Conservation (phyloP, 1,284 basidiomycete genomes). For the Chiua sp. region DNA sequence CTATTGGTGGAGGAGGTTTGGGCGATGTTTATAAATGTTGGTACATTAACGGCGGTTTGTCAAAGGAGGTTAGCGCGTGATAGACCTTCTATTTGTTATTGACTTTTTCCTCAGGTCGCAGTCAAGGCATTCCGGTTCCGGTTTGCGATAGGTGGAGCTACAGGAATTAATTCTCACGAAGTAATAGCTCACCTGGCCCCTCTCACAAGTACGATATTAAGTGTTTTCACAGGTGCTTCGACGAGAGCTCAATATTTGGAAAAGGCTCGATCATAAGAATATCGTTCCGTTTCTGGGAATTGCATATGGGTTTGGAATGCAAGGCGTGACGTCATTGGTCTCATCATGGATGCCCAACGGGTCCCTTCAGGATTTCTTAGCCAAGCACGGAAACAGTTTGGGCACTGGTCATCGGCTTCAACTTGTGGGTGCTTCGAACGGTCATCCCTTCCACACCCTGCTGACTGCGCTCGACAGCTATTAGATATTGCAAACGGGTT, state of each 20-base stretch:
- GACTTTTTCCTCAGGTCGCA: neutral
- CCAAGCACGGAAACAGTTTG: neutral
- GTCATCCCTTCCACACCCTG: neutral
- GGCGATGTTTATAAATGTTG: constrained; percentile 15
- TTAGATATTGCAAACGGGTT: constrained; percentile 1
- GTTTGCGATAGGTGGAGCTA: neutral
- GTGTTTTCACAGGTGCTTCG: constrained; percentile 1
- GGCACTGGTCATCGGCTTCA: constrained; percentile 1
- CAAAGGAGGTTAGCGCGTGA: neutral
- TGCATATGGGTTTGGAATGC: constrained; percentile 13
- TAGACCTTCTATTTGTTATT: neutral
- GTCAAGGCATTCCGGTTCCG: neutral
- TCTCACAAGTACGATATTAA: too few relatives aligned
- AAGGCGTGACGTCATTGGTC: constrained; percentile 7
- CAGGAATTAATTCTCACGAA: neutral
- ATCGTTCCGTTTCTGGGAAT: neutral
- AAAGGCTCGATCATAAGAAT: neutral
- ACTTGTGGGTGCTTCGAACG: constrained; percentile 4
- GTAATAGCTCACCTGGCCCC: neutral
- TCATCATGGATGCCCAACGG: constrained; percentile 3
- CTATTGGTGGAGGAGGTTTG: constrained; percentile 5
- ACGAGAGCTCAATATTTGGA: constrained; percentile 9
- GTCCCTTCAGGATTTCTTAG: neutral
- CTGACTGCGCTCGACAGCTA: neutral
- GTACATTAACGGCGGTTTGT: neutral